These are phyloP conservation scores for Metahyphopichia silvanorum DNA, from an alignment of 805 yeast genomes.

Conservation along the genomic window DNA sequence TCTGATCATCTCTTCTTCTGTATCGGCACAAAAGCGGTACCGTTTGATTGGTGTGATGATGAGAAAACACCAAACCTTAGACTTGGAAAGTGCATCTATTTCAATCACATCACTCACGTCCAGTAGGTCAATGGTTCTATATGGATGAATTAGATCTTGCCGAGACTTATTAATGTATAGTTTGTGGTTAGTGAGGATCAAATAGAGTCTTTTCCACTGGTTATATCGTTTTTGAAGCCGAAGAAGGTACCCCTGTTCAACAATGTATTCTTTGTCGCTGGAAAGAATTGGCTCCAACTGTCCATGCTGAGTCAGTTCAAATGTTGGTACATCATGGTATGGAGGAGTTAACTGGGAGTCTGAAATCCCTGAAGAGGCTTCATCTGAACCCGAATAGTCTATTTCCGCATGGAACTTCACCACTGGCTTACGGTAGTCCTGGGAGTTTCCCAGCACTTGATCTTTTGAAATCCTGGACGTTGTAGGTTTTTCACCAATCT, in stretches of 20 bases:
- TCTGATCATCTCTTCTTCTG: conserved; percentile 44
- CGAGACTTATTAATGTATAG: conserved; percentile 39
- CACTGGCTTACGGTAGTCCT: no score
- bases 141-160: conserved; percentile 11
- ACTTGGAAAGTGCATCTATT: conserved; percentile 43
- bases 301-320: neutral
- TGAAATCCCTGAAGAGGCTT: conserved; percentile 7
- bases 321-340: conserved; percentile 1
- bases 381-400: conserved; percentile 4
- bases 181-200: conserved; percentile 39
- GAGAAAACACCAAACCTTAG: conserved; percentile 44
- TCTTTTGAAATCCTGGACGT: no score
- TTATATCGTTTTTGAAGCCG: conserved; percentile 40
- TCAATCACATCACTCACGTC: conserved; percentile 48
- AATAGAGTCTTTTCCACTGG: conserved; percentile 46
- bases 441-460: no score
- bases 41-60: conserved; percentile 46
- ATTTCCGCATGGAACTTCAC: neutral
- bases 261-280: conserved; percentile 13
- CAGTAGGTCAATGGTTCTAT: conserved; percentile 25
- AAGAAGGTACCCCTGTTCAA: conserved; percentile 41
- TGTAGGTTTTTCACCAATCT: conserved; percentile 1
- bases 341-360: conserved; percentile 1
- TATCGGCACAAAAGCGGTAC: conserved; percentile 39
- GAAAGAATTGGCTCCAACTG: conserved; percentile 1